Conservation (phyloP, 257 asterid species). For the Solanum chilense region DNA sequence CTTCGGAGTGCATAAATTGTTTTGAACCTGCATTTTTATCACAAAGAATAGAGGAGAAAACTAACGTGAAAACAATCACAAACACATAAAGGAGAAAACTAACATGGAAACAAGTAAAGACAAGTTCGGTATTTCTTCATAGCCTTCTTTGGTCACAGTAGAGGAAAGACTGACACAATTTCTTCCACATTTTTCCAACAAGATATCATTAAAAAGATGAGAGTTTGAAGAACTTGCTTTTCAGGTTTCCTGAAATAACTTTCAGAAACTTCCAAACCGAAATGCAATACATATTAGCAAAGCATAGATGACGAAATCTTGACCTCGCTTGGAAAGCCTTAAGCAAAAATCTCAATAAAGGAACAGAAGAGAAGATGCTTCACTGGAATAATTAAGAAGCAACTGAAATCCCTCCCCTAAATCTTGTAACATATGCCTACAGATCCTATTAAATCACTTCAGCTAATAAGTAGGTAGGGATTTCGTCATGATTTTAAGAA, state of each 20-base stretch:
- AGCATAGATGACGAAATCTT: not conserved
- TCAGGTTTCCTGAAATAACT: not conserved
- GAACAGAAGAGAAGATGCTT: not conserved
- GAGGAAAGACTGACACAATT: not conserved
- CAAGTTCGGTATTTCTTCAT: not conserved
- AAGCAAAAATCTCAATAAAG: not conserved
- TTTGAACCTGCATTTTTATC: slow-evolving; percentile 75
- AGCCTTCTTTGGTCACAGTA: not conserved
- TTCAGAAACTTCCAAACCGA: not conserved
- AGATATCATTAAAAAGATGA: not conserved
- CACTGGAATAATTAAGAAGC: not conserved
- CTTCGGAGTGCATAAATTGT: slow-evolving; percentile 96
- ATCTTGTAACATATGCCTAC: not conserved
- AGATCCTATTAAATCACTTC: not conserved
- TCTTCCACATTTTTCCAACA: not conserved
- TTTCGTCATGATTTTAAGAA: not conserved
- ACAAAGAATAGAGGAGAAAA: not conserved
- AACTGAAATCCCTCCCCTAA: not conserved
- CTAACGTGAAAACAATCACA: not conserved
- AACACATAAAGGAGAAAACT: not conserved
- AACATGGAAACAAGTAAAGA: not conserved
- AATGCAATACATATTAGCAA: not conserved
- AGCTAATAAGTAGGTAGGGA: not conserved
- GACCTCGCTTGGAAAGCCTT: not conserved
- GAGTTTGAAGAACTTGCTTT: not conserved